These are phyloP conservation scores for Candida silvatica DNA, from an alignment of 805 yeast species.

Conservation along the genomic window DNA sequence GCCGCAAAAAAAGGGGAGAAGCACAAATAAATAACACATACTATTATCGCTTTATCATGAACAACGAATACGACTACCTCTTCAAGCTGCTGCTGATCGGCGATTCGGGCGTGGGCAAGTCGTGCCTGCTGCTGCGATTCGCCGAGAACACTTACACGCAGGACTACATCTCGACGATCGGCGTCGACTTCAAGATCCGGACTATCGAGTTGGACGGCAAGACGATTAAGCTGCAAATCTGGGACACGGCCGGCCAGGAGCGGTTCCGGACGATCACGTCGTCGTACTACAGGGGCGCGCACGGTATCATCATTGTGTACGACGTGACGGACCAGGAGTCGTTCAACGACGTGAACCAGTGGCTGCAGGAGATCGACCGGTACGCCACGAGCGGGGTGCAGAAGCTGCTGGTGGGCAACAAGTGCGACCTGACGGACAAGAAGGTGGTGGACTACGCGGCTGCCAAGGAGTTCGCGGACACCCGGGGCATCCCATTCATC, in stretches of 20 bases:
- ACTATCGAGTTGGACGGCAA: constrained; percentile 93
- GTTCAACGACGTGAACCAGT: constrained; percentile 92
- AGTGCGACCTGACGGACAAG: constrained; percentile 89
- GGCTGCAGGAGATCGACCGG: constrained; percentile 98
- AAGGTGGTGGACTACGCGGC: constrained; percentile 93
- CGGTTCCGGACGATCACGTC: constrained; percentile 96
- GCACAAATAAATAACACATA: too few relatives aligned
- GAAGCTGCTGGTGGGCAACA: constrained; percentile 93
- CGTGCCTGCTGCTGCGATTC: constrained; percentile 88
- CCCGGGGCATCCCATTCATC: constrained; percentile 86
- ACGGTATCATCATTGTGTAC: constrained; percentile 95
- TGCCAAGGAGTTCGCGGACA: constrained; percentile 96
- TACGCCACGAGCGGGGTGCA: constrained; percentile 97
- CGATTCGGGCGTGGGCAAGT: constrained; percentile 97
- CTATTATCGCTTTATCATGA: too few relatives aligned
- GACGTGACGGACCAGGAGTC: constrained; percentile 97
- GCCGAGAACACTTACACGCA: constrained; percentile 97
- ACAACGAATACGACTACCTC: constrained; percentile 94
- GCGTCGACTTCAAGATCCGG: constrained; percentile 89
- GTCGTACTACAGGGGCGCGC: constrained; percentile 97
- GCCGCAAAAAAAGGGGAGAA: not conserved
- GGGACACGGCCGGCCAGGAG: constrained; percentile 99
- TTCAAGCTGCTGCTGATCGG: constrained; percentile 94
- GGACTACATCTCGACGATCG: constrained; percentile 95
- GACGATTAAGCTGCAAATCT: constrained; percentile 93